Evolutionary conservation across 345 rosid species (phyloP).

Genomic region (Populus alba): DNA sequence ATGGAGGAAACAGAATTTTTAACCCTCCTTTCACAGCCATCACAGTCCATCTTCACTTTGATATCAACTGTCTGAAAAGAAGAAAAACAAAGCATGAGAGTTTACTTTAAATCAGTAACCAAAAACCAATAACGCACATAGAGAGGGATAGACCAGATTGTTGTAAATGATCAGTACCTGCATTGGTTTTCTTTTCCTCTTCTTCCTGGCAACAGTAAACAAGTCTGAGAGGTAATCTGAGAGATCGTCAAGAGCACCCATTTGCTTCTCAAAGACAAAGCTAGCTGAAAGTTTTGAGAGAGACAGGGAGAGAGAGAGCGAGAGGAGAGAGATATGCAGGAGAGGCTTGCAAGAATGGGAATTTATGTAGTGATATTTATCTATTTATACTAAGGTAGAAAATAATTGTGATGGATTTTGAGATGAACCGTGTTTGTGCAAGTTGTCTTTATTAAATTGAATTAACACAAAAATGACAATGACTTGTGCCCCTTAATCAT

Average conservation of each 20-base stretch:
- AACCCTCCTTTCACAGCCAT: conserved; percentile 55
- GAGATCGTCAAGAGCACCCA: conserved; percentile 50
- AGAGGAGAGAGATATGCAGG: background rate
- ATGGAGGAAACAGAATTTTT: conserved; percentile 40
- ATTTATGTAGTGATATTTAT: background rate
- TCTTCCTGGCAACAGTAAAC: conserved; percentile 22
- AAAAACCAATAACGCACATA: background rate
- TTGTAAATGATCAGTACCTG: conserved; percentile 25
- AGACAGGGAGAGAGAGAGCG: background rate
- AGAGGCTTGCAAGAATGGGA: background rate
- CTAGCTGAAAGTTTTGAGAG: background rate
- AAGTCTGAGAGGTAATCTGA: conserved; percentile 30
- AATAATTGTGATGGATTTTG: background rate
- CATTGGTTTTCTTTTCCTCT: conserved; percentile 46
- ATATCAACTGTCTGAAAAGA: conserved; percentile 49
- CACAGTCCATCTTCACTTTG: conserved; percentile 64
- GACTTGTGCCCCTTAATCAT: conserved; percentile 21
- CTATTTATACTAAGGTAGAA: background rate
- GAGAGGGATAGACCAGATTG: background rate
- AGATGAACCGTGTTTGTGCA: conserved; percentile 12
- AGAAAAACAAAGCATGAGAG: background rate
- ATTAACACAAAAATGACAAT: background rate
- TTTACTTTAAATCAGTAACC: background rate
- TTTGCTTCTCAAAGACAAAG: conserved; percentile 2
- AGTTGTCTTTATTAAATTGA: conserved; percentile 8